Evolutionary conservation across 805 yeast genomes (phyloP), one percentile per base, ranked within the genome.

Genomic region (Ogataea degrootiae): DNA sequence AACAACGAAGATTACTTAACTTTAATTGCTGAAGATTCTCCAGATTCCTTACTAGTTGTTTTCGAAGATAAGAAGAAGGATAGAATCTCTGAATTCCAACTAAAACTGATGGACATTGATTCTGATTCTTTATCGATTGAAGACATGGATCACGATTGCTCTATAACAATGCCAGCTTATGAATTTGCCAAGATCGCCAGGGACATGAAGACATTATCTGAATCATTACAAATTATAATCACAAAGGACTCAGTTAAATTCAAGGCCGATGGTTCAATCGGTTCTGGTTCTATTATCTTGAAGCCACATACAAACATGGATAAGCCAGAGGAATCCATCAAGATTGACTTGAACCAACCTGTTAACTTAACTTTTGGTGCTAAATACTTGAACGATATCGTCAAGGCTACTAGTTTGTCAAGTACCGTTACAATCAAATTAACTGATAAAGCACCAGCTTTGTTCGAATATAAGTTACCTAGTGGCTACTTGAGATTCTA

Each of bases 81-180:
- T 63, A 81, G 96, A 65, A 86, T 92, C 53, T 85, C 96, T 53
- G 98, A 92, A 74, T 94, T 87, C 70, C 79, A 85, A 43, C 77
- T 94, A 65, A 90, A 90, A 67, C 79, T 94, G 65, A 90, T 94
- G 96, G 96, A 92, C 64, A 89, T 94, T 57, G 98, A 94, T 67
- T 87, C 96, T 45, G 98, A 94, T 65, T 87, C 87, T 72, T 79
- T 94, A 60, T 84, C 87, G 59, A 87, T 94, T 65, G 98, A 95
- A 59, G 98, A 90, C 59, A 83, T 91, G 82, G 95, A 88, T 54
- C 87, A 86, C 66, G 96, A 88, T 63, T 82, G 94, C 36, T 82
- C 86, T 52, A 76, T 94, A 59, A 82, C 87, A 49, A 79, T 94
- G 86, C 96, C 98, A 50, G 74, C 96, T 22, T 59, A 77, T 23